Evolutionary conservation across 495 filamentous ascomycete genomes (phyloP).

Genomic region (Neurospora cerealis): DNA sequence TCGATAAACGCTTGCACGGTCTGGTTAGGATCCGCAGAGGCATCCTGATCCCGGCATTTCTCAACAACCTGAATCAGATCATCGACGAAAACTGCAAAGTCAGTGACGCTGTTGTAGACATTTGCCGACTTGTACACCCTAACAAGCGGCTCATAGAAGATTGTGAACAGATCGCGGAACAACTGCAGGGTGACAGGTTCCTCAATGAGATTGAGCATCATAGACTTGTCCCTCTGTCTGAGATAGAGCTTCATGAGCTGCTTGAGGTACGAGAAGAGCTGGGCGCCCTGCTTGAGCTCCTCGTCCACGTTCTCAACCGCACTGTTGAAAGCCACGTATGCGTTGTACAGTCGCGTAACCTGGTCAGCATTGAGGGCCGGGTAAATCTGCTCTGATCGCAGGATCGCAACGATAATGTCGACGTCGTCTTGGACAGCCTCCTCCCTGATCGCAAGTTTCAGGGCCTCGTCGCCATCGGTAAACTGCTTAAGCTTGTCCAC

Average conservation of each 20-base stretch:
- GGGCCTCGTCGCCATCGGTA: constrained; percentile 57
- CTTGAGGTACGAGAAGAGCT: constrained; percentile 89
- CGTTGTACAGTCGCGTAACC: constrained; percentile 77
- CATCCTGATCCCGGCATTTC: constrained; percentile 80
- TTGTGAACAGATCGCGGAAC: constrained; percentile 93
- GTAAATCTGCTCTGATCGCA: constrained; percentile 61
- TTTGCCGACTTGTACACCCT: constrained; percentile 98
- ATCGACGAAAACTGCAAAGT: constrained; percentile 87
- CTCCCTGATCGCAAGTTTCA: constrained; percentile 61
- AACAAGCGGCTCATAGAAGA: constrained; percentile 96
- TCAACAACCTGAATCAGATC: constrained; percentile 86
- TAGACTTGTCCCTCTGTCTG: constrained; percentile 84
- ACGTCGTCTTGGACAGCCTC: constrained; percentile 61
- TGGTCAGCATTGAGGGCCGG: constrained; percentile 63
- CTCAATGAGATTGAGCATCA: constrained; percentile 94
- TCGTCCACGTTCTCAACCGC: constrained; percentile 86
- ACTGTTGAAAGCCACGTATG: constrained; percentile 93
- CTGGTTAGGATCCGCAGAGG: constrained; percentile 90
- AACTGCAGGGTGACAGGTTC: constrained; percentile 88
- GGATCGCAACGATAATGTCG: constrained; percentile 75
- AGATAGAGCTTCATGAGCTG: constrained; percentile 89
- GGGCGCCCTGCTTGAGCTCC: constrained; percentile 76
- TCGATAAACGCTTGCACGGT: constrained; percentile 99
- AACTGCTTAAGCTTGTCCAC: constrained; percentile 74
- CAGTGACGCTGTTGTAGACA: constrained; percentile 91